Evolutionary conservation across 2,329 filamentous ascomycete species (phyloP), one percentile per base, ranked within the genome.

Genomic region (Zymoseptoria pseudotritici): DNA sequence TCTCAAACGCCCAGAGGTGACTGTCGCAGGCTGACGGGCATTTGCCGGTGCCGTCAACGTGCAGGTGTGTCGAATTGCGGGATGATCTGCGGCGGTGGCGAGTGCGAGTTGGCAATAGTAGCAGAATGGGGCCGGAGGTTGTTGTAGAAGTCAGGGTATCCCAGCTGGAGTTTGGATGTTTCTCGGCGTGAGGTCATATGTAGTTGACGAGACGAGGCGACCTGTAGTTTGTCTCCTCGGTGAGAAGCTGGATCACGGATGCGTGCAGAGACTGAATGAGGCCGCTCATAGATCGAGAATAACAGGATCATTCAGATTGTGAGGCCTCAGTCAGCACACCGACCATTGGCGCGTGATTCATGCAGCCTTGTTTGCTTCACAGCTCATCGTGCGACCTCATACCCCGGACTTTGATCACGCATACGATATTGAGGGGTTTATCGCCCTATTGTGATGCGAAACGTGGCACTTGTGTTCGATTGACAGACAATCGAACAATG

Each of bases 331-430:
- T 46, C 36, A 46, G 36, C 36, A 46, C 36, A 46, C 36, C 36
- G 36, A 46, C 36, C 13, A 46, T 46, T 46, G 36, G 36, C 13
- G 13, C 36, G 17, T 46, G 36, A 46, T 46, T 46, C 36, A 29
- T 60, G 58, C 58, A 60, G 58, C 46, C 55, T 53, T 55, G 55
- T 57, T 60, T 58, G 55, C 55, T 36, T 53, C 29, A 53, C 58
- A 19, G 58, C 58, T 51, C 54, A 50, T 57, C 20, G 54, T 50
- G 36, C 36, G 36, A 46, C 36, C 36, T n/a, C 17, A 46, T 46
- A 46, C 36, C 36, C 36, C 36, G 36, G 36, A 46, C 36, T 46
- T n/a, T 17, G 36, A 7, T 46, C 36, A 46, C 36, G 36, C 36
- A 46, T 17, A n/a, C 36, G 36, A n/a, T 6, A 46, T 13, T 46